These are phyloP conservation scores for Westerdykella aurantiaca DNA, from an alignment of 2,329 filamentous ascomycete genomes.

Conservation along the genomic window DNA sequence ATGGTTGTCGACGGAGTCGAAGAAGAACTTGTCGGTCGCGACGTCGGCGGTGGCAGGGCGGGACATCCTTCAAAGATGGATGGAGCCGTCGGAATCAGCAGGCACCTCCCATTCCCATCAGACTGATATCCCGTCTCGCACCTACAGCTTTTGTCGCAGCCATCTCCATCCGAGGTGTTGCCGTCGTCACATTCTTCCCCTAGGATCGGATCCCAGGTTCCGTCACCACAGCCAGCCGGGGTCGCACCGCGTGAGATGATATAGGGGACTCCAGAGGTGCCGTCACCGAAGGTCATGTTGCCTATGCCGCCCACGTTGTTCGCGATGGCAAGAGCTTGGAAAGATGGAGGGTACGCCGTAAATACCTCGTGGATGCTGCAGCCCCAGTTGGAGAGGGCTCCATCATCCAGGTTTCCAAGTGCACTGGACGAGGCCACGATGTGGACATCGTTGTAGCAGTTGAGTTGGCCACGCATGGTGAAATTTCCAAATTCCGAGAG, in stretches of 20 bases:
- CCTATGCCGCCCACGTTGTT: conserved; percentile 11
- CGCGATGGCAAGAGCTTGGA: conserved; percentile 16
- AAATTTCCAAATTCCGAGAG: conserved; percentile 14
- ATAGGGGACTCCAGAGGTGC: conserved; percentile 13
- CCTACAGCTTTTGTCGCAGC: too few species aligned
- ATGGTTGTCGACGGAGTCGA: too few species aligned
- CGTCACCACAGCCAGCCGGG: conserved; percentile 15
- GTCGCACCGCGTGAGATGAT: conserved; percentile 14
- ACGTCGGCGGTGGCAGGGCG: too few species aligned
- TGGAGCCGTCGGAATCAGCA: too few species aligned
- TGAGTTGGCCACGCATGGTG: conserved; percentile 13
- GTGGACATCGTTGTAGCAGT: conserved; percentile 15
- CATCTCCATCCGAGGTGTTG: too few species aligned
- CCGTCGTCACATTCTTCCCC: too few species aligned
- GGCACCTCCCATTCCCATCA: too few species aligned
- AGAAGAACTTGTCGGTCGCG: too few species aligned
- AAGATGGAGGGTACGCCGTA: conserved; percentile 12
- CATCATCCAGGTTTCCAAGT: conserved; percentile 11
- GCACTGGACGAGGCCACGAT: conserved; percentile 10
- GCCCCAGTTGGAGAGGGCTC: conserved; percentile 11
- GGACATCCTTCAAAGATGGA: too few species aligned
- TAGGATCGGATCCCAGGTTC: conserved; percentile 9
- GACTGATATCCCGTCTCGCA: too few species aligned
- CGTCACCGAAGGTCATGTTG: conserved; percentile 13
- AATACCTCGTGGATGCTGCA: conserved; percentile 17